These are phyloP conservation scores for Penicillium mononematosum DNA, from an alignment of 495 filamentous ascomycete genomes.

Conservation along the genomic window DNA sequence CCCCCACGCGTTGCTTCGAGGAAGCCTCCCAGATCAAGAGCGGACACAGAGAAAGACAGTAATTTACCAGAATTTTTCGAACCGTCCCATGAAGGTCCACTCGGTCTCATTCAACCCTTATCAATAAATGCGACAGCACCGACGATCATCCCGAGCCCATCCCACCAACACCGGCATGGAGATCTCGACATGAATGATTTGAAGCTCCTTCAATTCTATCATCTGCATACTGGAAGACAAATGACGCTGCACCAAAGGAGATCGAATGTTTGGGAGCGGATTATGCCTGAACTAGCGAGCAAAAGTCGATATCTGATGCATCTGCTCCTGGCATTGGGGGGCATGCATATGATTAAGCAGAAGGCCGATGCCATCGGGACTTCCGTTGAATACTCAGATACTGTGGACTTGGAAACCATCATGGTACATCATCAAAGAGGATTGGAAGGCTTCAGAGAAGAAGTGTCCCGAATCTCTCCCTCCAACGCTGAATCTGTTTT, in stretches of 20 bases:
- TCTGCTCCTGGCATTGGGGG: conserved; percentile 17
- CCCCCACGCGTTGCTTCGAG: not conserved
- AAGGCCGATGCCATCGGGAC: not conserved
- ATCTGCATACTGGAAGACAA: conserved; percentile 12
- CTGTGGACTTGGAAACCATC: conserved; percentile 7
- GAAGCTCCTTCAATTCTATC: conserved; percentile 11
- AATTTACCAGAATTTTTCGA: not conserved
- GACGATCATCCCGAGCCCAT: not conserved
- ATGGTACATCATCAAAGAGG: conserved; percentile 21
- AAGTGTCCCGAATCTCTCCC: not conserved
- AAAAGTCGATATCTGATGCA: conserved; percentile 17
- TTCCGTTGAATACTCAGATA: not conserved
- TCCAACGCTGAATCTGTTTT: conserved; percentile 8
- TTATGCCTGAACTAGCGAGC: conserved; percentile 12
- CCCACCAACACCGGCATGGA: not conserved
- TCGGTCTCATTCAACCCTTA: conserved; percentile 1
- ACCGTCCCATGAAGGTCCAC: not conserved
- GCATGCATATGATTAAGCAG: conserved; percentile 10
- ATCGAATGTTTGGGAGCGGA: conserved; percentile 8
- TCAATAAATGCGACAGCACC: conserved; percentile 4
- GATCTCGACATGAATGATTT: conserved; percentile 14
- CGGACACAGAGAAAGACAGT: conserved; percentile 1
- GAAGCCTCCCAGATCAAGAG: not conserved
- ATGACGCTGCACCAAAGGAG: conserved; percentile 9
- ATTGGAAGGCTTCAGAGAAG: conserved; percentile 11